Evolutionary conservation across 495 filamentous ascomycete species (phyloP).

Genomic region (Talaromyces nanjingensis): DNA sequence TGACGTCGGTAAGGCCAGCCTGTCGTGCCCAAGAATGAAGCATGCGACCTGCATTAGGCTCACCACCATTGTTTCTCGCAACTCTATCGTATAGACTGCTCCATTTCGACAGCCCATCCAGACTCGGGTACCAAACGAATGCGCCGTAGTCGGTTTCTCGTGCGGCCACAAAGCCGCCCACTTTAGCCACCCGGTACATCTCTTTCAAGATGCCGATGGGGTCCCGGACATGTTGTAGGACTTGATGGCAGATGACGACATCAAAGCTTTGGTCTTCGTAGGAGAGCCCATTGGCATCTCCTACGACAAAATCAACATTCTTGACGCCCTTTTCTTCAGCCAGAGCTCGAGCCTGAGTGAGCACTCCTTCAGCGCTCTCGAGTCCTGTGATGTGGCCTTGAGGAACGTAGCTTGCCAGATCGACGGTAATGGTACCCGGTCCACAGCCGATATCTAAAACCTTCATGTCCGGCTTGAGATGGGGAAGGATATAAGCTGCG

Average conservation of each 20-base stretch:
- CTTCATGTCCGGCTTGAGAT: conserved; percentile 36
- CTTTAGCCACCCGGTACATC: conserved; percentile 42
- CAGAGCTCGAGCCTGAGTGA: conserved; percentile 29
- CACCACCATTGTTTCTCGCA: conserved; percentile 32
- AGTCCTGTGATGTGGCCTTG: conserved; percentile 39
- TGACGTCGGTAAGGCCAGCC: conserved; percentile 39
- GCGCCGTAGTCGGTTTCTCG: conserved; percentile 37
- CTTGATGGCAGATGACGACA: conserved; percentile 47
- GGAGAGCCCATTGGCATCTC: conserved; percentile 35
- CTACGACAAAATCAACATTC: conserved; percentile 39
- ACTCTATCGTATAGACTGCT: conserved; percentile 29
- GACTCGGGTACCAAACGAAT: conserved; percentile 40
- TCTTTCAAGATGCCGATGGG: conserved; percentile 36
- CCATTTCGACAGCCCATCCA: conserved; percentile 33
- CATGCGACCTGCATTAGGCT: conserved; percentile 43
- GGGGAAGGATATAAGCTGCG: conserved; percentile 40
- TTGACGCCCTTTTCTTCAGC: conserved; percentile 28
- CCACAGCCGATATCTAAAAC: conserved; percentile 56
- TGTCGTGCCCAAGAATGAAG: conserved; percentile 42
- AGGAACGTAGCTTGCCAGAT: conserved; percentile 39
- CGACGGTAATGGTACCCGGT: conserved; percentile 49
- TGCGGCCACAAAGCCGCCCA: conserved; percentile 46
- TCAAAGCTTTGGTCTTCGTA: conserved; percentile 48
- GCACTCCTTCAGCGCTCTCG: conserved; percentile 24
- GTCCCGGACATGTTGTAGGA: conserved; percentile 43